Conservation (phyloP, 371 early-diverging fungal genomes). For the Rhizopus microsporus region DNA sequence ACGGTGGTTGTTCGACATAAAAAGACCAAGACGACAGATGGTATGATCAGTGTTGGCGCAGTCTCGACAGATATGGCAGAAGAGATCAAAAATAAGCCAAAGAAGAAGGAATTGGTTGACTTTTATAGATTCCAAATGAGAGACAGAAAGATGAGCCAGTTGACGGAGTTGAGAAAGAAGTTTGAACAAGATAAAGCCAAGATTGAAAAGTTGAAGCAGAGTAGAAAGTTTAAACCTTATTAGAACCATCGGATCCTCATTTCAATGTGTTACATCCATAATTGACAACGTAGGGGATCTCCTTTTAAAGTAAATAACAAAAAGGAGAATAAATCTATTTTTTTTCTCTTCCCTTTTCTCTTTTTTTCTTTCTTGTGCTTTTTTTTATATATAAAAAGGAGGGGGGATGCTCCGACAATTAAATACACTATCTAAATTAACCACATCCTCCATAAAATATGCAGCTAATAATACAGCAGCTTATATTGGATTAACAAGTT, state of each 20-base stretch:
- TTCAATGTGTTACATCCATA: not conserved
- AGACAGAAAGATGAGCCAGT: slow-evolving; percentile 86
- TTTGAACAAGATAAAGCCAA: slow-evolving; percentile 92
- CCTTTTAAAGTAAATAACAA: slow-evolving; percentile 3
- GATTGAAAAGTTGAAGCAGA: slow-evolving; percentile 79
- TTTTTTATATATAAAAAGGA: too few relatives aligned
- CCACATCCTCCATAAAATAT: slow-evolving; percentile 44
- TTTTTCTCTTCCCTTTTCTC: too few relatives aligned
- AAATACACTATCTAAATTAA: slow-evolving; percentile 38
- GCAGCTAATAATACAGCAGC: slow-evolving; percentile 36
- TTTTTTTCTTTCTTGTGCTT: too few relatives aligned
- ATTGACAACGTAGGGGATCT: slow-evolving; percentile 4
- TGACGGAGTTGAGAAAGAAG: slow-evolving; percentile 80
- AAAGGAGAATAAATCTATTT: not conserved
- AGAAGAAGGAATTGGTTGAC: slow-evolving; percentile 78
- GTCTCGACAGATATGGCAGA: slow-evolving; percentile 56
- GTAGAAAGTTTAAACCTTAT: slow-evolving; percentile 88
- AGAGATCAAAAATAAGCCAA: slow-evolving; percentile 31
- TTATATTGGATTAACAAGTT: slow-evolving; percentile 20
- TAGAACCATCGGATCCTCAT: slow-evolving; percentile 57
- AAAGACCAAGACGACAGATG: slow-evolving; percentile 59
- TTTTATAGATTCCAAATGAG: slow-evolving; percentile 96
- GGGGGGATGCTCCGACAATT: slow-evolving; percentile 39
- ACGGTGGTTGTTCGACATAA: slow-evolving; percentile 77
- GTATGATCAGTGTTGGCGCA: slow-evolving; percentile 51